Evolutionary conservation across 495 filamentous ascomycete species (phyloP).

Genomic region (Ramalina intermedia): DNA sequence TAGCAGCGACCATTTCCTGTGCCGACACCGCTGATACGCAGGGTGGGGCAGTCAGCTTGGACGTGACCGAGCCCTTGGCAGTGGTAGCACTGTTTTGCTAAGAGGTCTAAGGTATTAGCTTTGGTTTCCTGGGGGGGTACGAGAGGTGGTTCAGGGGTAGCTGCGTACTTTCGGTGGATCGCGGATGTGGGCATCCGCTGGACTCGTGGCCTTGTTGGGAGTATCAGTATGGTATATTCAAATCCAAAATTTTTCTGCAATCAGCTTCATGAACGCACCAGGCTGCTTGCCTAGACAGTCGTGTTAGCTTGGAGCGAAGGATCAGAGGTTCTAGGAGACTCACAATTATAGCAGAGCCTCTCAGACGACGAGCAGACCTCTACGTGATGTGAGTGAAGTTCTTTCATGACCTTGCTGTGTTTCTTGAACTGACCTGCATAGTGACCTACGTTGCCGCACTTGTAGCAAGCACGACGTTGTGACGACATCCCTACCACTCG

Average conservation of each 20-base stretch:
- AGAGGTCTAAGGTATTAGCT: background rate
- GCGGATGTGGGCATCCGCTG: conserved; percentile 86
- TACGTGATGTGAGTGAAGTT: conserved; percentile 18
- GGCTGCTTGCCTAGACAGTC: conserved; percentile 59
- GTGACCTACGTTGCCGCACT: conserved; percentile 98
- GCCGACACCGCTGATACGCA: conserved; percentile 72
- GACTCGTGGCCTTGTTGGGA: conserved; percentile 75
- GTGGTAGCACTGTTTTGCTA: conserved; percentile 98
- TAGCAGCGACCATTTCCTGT: conserved; percentile 79
- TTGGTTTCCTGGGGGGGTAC: conserved; percentile 21
- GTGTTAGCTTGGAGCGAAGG: conserved; percentile 9
- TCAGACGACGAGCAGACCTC: conserved; percentile 95
- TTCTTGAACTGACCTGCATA: conserved; percentile 54
- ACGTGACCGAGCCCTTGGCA: conserved; percentile 98
- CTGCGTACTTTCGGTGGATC: conserved; percentile 76
- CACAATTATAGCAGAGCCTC: conserved; percentile 99
- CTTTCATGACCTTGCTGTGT: background rate
- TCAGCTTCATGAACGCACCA: conserved; percentile 34
- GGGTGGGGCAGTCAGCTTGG: conserved; percentile 96
- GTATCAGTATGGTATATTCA: conserved; percentile 20
- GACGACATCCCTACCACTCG: conserved; percentile 44
- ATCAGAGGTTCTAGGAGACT: conserved; percentile 19
- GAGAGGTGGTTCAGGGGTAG: conserved; percentile 1
- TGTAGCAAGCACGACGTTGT: conserved; percentile 97
- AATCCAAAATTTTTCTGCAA: conserved; percentile 10